Evolutionary conservation across 2,329 filamentous ascomycete species (phyloP).

Genomic region (Aspergillus ochraceoroseus): DNA sequence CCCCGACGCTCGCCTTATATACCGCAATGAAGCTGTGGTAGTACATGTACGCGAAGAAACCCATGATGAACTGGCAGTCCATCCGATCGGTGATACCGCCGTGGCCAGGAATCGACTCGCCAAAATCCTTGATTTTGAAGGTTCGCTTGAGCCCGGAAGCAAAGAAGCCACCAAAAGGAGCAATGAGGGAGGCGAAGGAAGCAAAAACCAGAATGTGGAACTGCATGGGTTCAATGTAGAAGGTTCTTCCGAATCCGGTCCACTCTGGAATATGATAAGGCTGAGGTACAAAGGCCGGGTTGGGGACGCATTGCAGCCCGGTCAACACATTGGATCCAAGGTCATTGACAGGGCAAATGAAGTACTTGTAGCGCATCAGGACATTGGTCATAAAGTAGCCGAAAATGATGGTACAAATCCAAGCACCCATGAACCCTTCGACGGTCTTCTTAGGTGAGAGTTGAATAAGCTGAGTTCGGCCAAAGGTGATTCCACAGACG

Average conservation of each 20-base stretch:
- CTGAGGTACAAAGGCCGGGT: constrained; percentile 81
- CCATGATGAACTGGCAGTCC: constrained; percentile 99
- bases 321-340: constrained; percentile 90
- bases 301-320: constrained; percentile 81
- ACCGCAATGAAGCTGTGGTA: constrained; percentile 95
- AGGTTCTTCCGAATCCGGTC: constrained; percentile 65
- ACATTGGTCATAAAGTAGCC: constrained; percentile 76
- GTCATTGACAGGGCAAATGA: constrained; percentile 96
- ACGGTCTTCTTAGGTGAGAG: constrained; percentile 98
- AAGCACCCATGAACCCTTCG: constrained; percentile 91
- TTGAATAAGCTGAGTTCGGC: constrained; percentile 93
- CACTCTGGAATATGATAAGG: constrained; percentile 68
- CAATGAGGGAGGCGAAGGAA: constrained; percentile 92
- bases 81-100: constrained; percentile 98
- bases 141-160: constrained; percentile 95
- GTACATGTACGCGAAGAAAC: constrained; percentile 96
- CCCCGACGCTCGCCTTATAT: constrained; percentile 77
- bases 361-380: constrained; percentile 88
- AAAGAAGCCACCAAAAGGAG: constrained; percentile 97
- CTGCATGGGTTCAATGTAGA: constrained; percentile 82
- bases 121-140: constrained; percentile 99
- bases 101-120: constrained; percentile 94
- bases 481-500: constrained; percentile 94
- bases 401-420: constrained; percentile 89
- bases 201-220: constrained; percentile 86